Evolutionary conservation across 768 basidiomycete species (phyloP).

Genomic region (Boletus tomentosulus): DNA sequence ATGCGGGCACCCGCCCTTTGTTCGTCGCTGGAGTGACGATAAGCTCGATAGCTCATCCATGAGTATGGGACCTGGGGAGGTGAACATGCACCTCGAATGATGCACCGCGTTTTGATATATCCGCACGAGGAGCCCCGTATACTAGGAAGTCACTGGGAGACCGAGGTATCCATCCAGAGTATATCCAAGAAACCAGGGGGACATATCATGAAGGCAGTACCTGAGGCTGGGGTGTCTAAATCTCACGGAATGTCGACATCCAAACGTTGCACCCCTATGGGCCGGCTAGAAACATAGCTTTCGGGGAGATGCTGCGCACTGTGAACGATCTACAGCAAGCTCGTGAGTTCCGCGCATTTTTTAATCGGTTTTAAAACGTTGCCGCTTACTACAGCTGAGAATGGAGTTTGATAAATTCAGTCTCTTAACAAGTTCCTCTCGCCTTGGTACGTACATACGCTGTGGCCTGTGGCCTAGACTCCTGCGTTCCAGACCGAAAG

Average conservation of each 20-base stretch:
- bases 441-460: background rate
- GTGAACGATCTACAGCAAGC: background rate
- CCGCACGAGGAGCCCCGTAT: background rate
- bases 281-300: slow-evolving; percentile 41
- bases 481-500: slow-evolving; percentile 33
- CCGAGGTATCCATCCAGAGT: background rate
- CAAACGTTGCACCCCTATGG: slow-evolving; percentile 2
- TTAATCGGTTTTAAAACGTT: background rate
- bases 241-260: background rate
- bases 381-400: background rate
- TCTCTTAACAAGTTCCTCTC: slow-evolving; percentile 30
- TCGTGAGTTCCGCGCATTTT: background rate
- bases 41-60: background rate
- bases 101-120: background rate
- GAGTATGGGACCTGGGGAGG: no score
- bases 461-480: background rate
- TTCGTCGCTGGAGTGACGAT: background rate
- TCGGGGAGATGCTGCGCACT: slow-evolving; percentile 37
- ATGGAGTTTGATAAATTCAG: background rate
- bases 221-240: background rate
- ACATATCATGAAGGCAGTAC: background rate
- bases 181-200: background rate
- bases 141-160: background rate
- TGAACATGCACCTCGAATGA: background rate
- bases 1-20: background rate